A percentile compares a stretch with the other conserved stretches of the same genome.
phyloP scores from a whole-genome alignment of 208 protist species.

The Trypanosoma conorhini region DNA sequence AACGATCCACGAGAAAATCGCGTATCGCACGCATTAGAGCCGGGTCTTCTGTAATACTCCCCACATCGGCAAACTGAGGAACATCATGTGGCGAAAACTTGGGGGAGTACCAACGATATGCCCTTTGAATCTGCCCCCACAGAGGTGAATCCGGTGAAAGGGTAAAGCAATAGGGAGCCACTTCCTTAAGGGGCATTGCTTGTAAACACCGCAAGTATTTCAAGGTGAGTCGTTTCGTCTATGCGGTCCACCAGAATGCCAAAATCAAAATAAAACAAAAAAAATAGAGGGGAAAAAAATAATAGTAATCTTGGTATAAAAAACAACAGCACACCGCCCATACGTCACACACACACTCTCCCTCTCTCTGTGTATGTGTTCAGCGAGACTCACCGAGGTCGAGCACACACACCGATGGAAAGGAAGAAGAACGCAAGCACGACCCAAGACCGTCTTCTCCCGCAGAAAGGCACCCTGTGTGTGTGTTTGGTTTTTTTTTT shows the following conservation, averaged over 20 bases:
- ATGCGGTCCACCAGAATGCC: not conserved
- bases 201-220: not conserved
- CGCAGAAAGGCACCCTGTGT: no score
- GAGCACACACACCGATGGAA: constrained; percentile 4
- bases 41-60: constrained; percentile 84
- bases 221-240: not conserved
- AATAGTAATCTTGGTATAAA: constrained; percentile 15
- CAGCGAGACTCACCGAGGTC: no score
- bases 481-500: not conserved
- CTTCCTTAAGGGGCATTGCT: constrained; percentile 51
- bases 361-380: no score
- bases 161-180: constrained; percentile 46
- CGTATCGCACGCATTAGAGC: constrained; percentile 71
- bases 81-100: constrained; percentile 89
- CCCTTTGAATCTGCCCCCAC: constrained; percentile 44
- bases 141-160: constrained; percentile 49
- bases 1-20: constrained; percentile 84
- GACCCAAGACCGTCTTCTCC: no score
- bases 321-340: no score
- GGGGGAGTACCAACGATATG: constrained; percentile 89
- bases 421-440: not conserved
- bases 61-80: constrained; percentile 88
- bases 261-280: constrained; percentile 8
- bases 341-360: no score
- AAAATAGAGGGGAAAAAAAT: constrained; percentile 9